Percentiles rank a stretch among this genome's conserved stretches.
phyloP scores from a whole-genome alignment of 176 grass and related monocot species.

The Triticum dicoccoides region DNA sequence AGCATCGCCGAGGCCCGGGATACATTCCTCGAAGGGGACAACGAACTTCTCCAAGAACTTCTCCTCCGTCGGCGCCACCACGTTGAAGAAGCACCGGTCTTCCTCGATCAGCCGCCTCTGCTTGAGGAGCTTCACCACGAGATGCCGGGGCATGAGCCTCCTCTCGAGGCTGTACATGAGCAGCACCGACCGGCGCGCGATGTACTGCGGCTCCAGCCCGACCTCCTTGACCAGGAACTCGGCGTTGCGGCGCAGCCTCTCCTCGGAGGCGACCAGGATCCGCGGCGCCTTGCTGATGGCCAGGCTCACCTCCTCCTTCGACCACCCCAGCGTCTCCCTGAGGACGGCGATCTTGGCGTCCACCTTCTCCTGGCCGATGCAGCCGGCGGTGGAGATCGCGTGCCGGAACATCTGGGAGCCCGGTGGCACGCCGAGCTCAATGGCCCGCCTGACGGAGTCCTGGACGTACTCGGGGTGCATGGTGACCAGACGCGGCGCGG shows the following conservation, averaged over 20 bases:
- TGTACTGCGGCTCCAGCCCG: constrained; percentile 39
- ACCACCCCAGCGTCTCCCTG: constrained; percentile 57
- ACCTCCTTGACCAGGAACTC: constrained; percentile 70
- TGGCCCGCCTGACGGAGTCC: constrained; percentile 46
- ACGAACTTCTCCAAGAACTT: constrained; percentile 69
- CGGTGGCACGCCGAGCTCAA: constrained; percentile 41
- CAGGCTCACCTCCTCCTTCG: constrained; percentile 50
- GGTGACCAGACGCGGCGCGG: constrained; percentile 48
- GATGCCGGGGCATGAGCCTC: constrained; percentile 57
- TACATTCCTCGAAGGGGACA: constrained; percentile 41
- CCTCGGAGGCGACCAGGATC: constrained; percentile 45
- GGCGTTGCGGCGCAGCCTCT: constrained; percentile 40
- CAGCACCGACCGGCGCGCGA: constrained; percentile 42
- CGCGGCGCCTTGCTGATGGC: constrained; percentile 60
- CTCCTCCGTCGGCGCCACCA: constrained; percentile 46
- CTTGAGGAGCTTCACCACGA: constrained; percentile 63
- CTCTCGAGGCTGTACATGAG: constrained; percentile 74
- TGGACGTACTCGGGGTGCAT: constrained; percentile 48
- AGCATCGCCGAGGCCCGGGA: constrained; percentile 49
- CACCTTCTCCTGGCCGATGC: constrained; percentile 53
- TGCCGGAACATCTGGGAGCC: constrained; percentile 62
- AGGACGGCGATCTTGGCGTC: constrained; percentile 55
- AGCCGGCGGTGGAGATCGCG: constrained; percentile 46
- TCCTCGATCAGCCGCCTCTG: constrained; percentile 34
- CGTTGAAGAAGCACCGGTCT: constrained; percentile 51